phyloP scores from a whole-genome alignment of 139 green algal genomes.

The Chlorella sp. region DNA sequence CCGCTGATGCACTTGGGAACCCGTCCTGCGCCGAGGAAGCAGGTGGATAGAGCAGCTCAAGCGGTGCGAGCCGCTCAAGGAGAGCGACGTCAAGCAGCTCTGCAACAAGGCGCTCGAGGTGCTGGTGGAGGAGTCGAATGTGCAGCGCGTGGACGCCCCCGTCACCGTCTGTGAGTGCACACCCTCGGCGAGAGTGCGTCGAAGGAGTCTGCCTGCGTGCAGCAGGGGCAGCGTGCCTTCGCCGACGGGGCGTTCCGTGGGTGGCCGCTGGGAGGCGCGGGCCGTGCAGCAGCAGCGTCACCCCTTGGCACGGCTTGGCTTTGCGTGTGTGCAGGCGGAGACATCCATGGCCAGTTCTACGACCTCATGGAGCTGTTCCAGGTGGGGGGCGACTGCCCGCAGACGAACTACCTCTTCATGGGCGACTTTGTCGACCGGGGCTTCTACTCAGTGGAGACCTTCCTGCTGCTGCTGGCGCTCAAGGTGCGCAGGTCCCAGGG shows the following conservation, averaged over 20 bases:
- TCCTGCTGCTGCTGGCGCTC: constrained; percentile 94
- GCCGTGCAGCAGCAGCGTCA: no score
- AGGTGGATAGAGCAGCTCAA: constrained; percentile 93
- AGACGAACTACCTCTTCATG: constrained; percentile 99
- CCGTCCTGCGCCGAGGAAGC: no score
- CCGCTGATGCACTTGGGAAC: neutral
- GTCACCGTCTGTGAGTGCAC: constrained; percentile 90
- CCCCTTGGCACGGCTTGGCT: no score
- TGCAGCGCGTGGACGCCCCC: constrained; percentile 91
- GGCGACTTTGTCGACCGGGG: constrained; percentile 98
- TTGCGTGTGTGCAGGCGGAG: constrained; percentile 71
- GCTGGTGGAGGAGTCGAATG: constrained; percentile 97
- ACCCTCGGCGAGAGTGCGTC: neutral
- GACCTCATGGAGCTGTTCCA: constrained; percentile 98
- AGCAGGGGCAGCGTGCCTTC: neutral
- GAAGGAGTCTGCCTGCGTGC: no score
- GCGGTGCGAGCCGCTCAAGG: constrained; percentile 86
- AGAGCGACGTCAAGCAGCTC: constrained; percentile 90
- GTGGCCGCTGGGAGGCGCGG: no score
- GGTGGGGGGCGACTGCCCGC: constrained; percentile 89
- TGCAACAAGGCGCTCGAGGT: constrained; percentile 93
- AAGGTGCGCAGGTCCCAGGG: constrained; percentile 85
- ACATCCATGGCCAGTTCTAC: constrained; percentile 99
- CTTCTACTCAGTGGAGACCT: constrained; percentile 98
- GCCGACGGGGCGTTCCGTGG: no score